Evolutionary conservation across 331 rosid species (phyloP).

Genomic region (Prunus yedoensis): DNA sequence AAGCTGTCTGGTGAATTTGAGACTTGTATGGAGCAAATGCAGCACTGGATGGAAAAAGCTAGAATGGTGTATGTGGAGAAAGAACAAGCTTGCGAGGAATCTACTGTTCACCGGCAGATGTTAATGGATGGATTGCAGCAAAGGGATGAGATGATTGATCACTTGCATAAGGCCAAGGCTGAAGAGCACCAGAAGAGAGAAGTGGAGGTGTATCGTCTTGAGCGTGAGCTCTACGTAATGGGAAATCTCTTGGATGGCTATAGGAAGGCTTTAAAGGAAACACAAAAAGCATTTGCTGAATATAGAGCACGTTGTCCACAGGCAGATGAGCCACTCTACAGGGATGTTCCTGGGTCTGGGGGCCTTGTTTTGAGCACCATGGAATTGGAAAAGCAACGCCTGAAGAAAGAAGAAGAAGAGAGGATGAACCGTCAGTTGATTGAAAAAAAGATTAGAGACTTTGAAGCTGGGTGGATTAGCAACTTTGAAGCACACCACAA

Average conservation of each 20-base stretch:
- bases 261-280: constrained; percentile 73
- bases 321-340: constrained; percentile 79
- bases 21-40: constrained; percentile 58
- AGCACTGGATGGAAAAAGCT: constrained; percentile 64
- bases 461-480: constrained; percentile 49
- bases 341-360: constrained; percentile 84
- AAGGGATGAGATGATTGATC: constrained; percentile 53
- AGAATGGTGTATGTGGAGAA: constrained; percentile 55
- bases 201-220: constrained; percentile 59
- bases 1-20: constrained; percentile 50
- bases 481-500: constrained; percentile 37
- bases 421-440: constrained; percentile 34
- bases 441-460: constrained; percentile 46
- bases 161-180: constrained; percentile 53
- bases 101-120: constrained; percentile 45
- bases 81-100: constrained; percentile 57
- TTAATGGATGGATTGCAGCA: constrained; percentile 64
- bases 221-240: constrained; percentile 80
- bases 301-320: constrained; percentile 58
- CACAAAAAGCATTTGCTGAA: constrained; percentile 60
- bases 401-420: constrained; percentile 85
- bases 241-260: constrained; percentile 65
- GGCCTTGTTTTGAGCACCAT: constrained; percentile 79
- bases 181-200: constrained; percentile 75
- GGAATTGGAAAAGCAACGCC: constrained; percentile 72